Conservation (phyloP, 2,329 filamentous ascomycete species). For the Diaporthe nobilis region DNA sequence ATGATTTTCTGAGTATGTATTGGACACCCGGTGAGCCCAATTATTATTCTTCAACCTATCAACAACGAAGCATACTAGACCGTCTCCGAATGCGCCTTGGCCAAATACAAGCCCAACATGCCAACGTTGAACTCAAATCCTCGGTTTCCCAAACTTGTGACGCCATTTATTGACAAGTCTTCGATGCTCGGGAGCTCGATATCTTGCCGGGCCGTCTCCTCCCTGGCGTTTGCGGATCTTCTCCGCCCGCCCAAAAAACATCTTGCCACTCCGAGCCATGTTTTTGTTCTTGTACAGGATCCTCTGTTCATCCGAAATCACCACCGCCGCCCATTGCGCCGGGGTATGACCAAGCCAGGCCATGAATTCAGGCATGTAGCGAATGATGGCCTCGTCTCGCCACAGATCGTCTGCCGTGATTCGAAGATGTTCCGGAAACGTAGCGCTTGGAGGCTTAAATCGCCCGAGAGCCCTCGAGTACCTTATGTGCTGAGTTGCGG, state of each 20-base stretch:
- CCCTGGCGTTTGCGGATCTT: slow-evolving; percentile 16
- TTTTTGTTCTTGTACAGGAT: neutral
- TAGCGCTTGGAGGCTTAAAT: neutral
- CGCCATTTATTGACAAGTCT: neutral
- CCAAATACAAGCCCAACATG: neutral
- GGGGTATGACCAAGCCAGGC: neutral
- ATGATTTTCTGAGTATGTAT: neutral
- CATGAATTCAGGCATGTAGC: slow-evolving; percentile 9
- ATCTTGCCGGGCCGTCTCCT: neutral
- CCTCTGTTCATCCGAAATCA: neutral
- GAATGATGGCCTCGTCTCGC: slow-evolving; percentile 2
- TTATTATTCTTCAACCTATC: neutral
- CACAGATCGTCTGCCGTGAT: neutral
- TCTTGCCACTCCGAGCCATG: slow-evolving; percentile 10
- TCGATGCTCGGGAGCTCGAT: neutral
- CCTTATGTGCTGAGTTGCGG: neutral
- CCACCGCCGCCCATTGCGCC: neutral
- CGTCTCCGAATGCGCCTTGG: neutral
- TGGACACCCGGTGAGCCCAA: neutral
- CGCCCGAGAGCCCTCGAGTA: neutral
- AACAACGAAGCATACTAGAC: neutral
- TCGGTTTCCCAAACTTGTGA: neutral
- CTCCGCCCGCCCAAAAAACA: slow-evolving; percentile 17
- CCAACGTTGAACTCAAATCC: neutral
- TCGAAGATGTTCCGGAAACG: neutral